Conservation (phyloP, 2,329 filamentous ascomycete species). For the Fusarium penzigii region DNA sequence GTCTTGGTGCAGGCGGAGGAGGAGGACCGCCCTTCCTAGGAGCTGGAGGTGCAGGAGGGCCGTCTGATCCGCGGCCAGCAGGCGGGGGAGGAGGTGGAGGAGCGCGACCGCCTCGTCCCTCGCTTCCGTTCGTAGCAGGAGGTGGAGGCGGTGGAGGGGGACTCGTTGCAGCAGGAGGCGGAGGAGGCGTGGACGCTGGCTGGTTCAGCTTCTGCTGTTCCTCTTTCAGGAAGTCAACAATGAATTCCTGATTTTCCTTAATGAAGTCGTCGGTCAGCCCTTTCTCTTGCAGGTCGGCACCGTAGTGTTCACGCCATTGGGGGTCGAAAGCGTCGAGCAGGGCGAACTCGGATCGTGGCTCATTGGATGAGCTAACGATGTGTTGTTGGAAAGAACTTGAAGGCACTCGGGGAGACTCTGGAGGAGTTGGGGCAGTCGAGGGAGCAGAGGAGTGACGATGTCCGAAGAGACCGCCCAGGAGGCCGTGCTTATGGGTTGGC, state of each 20-base stretch:
- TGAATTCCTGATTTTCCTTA: constrained; percentile 68
- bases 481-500: constrained; percentile 42
- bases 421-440: constrained; percentile 58
- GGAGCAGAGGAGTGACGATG: constrained; percentile 61
- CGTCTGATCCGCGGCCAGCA: constrained; percentile 12
- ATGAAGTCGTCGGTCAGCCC: constrained; percentile 68
- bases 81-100: constrained; percentile 39
- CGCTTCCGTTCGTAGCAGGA: constrained; percentile 35
- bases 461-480: constrained; percentile 64
- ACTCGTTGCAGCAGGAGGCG: constrained; percentile 29
- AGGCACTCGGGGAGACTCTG: constrained; percentile 55
- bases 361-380: constrained; percentile 47
- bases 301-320: constrained; percentile 65
- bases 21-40: constrained; percentile 32
- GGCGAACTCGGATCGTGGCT: constrained; percentile 52
- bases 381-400: constrained; percentile 37
- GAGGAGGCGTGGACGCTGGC: constrained; percentile 23
- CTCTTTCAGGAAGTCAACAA: constrained; percentile 63
- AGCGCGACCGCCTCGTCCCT: constrained; percentile 33
- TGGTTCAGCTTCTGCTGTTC: constrained; percentile 47
- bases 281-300: constrained; percentile 62
- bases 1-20: constrained; percentile 52
- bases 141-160: constrained; percentile 29
- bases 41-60: constrained; percentile 33
- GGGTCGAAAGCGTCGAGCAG: constrained; percentile 65